phyloP scores from a whole-genome alignment of 768 basidiomycete genomes.

The Suillus sp. region DNA sequence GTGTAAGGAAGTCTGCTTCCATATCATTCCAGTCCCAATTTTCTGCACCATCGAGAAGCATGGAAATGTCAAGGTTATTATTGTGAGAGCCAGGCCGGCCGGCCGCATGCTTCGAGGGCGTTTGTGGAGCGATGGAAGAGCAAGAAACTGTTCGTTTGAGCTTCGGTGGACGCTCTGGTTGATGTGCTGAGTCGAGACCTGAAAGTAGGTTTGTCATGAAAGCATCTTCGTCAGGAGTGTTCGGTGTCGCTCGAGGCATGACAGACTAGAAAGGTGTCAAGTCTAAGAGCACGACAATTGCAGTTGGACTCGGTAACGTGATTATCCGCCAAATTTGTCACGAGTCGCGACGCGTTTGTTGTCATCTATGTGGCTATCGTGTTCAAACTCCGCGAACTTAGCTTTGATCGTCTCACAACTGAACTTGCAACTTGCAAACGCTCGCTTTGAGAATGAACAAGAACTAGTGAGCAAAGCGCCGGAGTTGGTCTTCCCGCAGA shows the following conservation, averaged over 20 bases:
- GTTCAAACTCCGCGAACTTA: slow-evolving; percentile 8
- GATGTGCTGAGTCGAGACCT: slow-evolving; percentile 48
- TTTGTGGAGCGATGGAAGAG: slow-evolving; percentile 5
- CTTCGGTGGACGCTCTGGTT: slow-evolving; percentile 32
- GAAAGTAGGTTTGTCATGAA: slow-evolving; percentile 59
- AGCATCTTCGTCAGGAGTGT: slow-evolving; percentile 52
- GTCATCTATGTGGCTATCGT: background rate
- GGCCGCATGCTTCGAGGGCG: slow-evolving; percentile 22
- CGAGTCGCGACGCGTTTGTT: slow-evolving; percentile 13
- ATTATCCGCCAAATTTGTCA: background rate
- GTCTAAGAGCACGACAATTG: too few relatives aligned
- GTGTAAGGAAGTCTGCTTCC: slow-evolving; percentile 50
- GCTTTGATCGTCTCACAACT: background rate
- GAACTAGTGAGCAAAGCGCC: too few relatives aligned
- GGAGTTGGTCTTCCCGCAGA: background rate
- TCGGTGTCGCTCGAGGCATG: slow-evolving; percentile 40
- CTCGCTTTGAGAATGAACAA: background rate
- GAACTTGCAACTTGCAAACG: background rate
- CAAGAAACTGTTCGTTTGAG: slow-evolving; percentile 14
- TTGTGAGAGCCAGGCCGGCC: slow-evolving; percentile 15
- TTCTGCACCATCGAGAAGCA: slow-evolving; percentile 65
- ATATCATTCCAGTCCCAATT: slow-evolving; percentile 71
- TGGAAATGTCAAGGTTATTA: slow-evolving; percentile 44
- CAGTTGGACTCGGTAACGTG: background rate
- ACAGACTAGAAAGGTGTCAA: too few relatives aligned